Conservation (phyloP, 2,329 filamentous ascomycete species). For the Aureobasidium namibiae region DNA sequence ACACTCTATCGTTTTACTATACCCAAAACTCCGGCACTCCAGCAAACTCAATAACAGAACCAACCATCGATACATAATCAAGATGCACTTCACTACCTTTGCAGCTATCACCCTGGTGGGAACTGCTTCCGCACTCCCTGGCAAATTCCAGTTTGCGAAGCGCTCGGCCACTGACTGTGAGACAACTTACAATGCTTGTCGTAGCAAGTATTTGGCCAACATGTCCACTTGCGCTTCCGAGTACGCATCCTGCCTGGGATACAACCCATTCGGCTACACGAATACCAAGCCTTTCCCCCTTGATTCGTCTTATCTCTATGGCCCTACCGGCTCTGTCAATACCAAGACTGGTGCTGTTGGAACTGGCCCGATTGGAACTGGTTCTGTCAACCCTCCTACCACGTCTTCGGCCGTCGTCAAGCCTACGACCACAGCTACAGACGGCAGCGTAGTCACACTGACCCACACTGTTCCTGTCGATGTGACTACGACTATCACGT, state of each 20-base stretch:
- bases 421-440: not conserved
- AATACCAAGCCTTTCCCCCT: not conserved
- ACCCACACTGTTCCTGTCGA: constrained; percentile 20
- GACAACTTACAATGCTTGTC: not conserved
- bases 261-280: constrained; percentile 12
- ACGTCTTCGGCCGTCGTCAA: not conserved
- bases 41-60: not conserved
- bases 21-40: not conserved
- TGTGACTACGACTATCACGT: constrained; percentile 26
- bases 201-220: constrained; percentile 2
- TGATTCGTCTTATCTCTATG: not conserved
- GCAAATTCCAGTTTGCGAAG: constrained; percentile 6
- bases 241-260: constrained; percentile 15
- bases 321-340: not conserved
- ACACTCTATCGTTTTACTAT: not conserved
- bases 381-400: constrained; percentile 12
- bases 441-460: not conserved
- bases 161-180: not conserved
- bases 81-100: constrained; percentile 9
- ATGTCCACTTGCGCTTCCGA: constrained; percentile 11
- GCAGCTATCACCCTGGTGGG: constrained; percentile 2
- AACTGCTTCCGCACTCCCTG: constrained; percentile 7
- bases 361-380: not conserved
- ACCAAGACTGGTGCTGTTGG: not conserved
- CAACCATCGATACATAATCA: not conserved